These are phyloP conservation scores for Penicillium lividum DNA, from an alignment of 495 filamentous ascomycete genomes.

Conservation along the genomic window DNA sequence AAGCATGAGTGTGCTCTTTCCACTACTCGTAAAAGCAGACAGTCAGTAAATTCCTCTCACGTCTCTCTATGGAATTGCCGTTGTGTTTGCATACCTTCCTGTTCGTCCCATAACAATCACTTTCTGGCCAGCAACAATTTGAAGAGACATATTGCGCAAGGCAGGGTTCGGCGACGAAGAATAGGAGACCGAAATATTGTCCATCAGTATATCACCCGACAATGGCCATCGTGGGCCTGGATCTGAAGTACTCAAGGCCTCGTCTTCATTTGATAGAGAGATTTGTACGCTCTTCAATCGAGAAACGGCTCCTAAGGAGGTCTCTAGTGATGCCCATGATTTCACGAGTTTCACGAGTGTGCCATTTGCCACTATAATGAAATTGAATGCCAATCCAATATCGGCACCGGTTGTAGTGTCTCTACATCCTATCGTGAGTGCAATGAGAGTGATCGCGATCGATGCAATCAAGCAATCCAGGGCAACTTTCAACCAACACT, in stretches of 20 bases:
- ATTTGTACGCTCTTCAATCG: conserved; percentile 7
- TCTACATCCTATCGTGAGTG: conserved; percentile 17
- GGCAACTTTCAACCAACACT: conserved; percentile 52
- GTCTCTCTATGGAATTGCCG: neutral
- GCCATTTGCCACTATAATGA: conserved; percentile 20
- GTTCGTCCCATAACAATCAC: conserved; percentile 6
- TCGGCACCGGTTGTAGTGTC: conserved; percentile 24
- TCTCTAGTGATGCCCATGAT: conserved; percentile 44
- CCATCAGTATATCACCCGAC: neutral
- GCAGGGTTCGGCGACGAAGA: neutral
- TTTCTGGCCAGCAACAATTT: neutral
- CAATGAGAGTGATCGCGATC: conserved; percentile 31
- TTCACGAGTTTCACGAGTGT: conserved; percentile 35
- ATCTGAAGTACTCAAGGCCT: neutral
- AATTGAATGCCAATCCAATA: conserved; percentile 34
- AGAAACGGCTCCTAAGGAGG: conserved; percentile 9
- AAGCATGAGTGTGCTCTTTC: conserved; percentile 9
- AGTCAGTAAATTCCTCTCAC: neutral
- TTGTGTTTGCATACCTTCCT: conserved; percentile 3
- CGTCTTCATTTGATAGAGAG: conserved; percentile 2
- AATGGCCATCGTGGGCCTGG: conserved; percentile 5
- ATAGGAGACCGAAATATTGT: conserved; percentile 1
- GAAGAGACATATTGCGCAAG: neutral
- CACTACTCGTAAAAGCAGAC: neutral
- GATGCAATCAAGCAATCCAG: conserved; percentile 47